Conservation (phyloP, 2,329 filamentous ascomycete genomes). For the Fusarium sp. region DNA sequence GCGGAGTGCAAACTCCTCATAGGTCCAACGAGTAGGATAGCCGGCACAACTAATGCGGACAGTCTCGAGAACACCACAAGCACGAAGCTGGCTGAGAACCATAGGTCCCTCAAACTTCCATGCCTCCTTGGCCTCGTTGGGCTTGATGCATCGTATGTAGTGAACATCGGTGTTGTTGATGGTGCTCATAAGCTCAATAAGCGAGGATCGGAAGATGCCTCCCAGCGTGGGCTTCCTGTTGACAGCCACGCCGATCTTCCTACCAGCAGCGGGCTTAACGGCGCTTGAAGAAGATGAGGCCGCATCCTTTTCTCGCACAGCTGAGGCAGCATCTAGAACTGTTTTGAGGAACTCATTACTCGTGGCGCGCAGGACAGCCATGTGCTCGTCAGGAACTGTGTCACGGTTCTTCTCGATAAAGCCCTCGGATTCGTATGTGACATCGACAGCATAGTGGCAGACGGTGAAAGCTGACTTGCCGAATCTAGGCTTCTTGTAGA, state of each 20-base stretch:
- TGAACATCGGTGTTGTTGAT: conserved; percentile 99
- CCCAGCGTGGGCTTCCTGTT: conserved; percentile 97
- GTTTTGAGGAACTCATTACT: conserved; percentile 85
- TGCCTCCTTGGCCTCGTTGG: conserved; percentile 93
- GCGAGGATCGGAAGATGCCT: conserved; percentile 97
- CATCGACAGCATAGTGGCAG: conserved; percentile 97
- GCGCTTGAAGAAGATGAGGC: conserved; percentile 71
- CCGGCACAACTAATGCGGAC: conserved; percentile 97
- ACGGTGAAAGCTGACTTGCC: conserved; percentile 98
- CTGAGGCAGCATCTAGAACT: conserved; percentile 84
- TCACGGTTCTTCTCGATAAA: conserved; percentile 99
- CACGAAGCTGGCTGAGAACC: conserved; percentile 95
- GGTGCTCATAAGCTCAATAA: conserved; percentile 97
- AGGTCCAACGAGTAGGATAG: conserved; percentile 98
- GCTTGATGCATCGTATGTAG: conserved; percentile 99
- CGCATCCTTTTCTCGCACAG: conserved; percentile 88
- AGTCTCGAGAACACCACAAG: conserved; percentile 98
- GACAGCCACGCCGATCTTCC: conserved; percentile 89
- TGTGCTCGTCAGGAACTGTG: conserved; percentile 97
- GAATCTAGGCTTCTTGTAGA: conserved; percentile 98
- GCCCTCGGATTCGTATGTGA: conserved; percentile 98
- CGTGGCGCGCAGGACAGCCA: conserved; percentile 88
- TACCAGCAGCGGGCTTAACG: conserved; percentile 81
- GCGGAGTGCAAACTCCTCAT: conserved; percentile 95
- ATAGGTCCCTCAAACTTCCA: conserved; percentile 99